Conservation (phyloP, 306 rosid species). For the Cucumis melo region DNA sequence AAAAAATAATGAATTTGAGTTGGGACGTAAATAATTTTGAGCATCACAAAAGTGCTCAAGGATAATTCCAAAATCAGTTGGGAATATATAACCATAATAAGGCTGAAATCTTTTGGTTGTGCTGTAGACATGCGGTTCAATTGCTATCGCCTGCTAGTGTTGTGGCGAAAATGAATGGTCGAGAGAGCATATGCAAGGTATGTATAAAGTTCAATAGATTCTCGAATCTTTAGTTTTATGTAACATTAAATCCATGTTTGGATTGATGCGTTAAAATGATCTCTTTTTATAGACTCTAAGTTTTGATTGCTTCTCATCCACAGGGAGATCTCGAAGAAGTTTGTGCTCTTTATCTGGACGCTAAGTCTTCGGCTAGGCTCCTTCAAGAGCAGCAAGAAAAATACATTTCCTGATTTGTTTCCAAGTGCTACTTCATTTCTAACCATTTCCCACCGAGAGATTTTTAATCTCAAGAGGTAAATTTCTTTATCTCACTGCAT, state of each 20-base stretch:
- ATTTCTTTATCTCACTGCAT: background rate
- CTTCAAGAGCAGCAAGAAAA: conserved; percentile 9
- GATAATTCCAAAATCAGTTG: background rate
- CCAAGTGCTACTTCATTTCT: background rate
- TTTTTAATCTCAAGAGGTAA: background rate
- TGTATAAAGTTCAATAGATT: conserved; percentile 1
- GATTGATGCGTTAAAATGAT: background rate
- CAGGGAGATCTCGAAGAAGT: conserved; percentile 83
- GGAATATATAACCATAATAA: background rate
- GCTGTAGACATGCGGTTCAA: conserved; percentile 78
- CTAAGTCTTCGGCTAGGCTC: background rate
- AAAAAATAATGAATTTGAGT: background rate
- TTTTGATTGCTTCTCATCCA: conserved; percentile 4
- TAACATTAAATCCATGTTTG: background rate
- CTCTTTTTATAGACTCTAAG: background rate
- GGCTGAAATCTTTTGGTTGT: background rate
- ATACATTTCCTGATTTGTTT: conserved; percentile 1
- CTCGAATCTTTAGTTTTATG: background rate
- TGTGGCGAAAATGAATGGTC: conserved; percentile 85
- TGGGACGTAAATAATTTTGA: background rate
- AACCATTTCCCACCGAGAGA: background rate
- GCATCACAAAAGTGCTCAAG: background rate
- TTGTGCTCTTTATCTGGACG: conserved; percentile 50
- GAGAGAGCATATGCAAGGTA: conserved; percentile 89
- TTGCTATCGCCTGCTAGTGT: conserved; percentile 80